Evolutionary conservation across 139 green algal species (phyloP).

Genomic region (Volvox africanus): DNA sequence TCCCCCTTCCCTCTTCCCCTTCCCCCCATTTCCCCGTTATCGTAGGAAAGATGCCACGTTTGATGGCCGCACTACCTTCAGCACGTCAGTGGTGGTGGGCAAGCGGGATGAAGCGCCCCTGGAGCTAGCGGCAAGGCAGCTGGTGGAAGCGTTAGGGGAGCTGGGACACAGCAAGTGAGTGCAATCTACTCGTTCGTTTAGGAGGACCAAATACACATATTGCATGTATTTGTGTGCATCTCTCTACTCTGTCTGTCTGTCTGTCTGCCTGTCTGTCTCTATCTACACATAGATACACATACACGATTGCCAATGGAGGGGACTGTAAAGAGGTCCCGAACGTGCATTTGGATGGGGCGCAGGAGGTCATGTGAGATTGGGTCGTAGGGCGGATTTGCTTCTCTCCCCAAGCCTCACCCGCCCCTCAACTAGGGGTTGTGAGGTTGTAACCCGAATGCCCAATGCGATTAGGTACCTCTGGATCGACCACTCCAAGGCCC

Average conservation of each 20-base stretch:
- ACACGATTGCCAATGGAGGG: background rate
- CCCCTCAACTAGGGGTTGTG: no score
- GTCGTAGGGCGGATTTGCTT: no score
- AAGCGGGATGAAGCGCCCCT: constrained; percentile 62
- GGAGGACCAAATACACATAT: background rate
- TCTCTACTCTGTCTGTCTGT: background rate
- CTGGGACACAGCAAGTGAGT: constrained; percentile 44
- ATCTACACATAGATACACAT: background rate
- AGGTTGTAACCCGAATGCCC: background rate
- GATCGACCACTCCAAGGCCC: background rate
- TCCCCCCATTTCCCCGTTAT: background rate
- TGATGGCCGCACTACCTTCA: constrained; percentile 64
- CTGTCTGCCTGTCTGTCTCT: no score
- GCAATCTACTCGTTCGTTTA: background rate
- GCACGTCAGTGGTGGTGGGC: constrained; percentile 55
- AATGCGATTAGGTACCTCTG: background rate
- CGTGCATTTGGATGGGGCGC: no score
- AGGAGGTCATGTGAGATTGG: no score
- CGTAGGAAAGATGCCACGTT: constrained; percentile 57
- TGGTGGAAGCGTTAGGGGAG: constrained; percentile 51
- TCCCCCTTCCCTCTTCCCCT: background rate
- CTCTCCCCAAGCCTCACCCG: no score
- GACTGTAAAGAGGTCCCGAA: no score
- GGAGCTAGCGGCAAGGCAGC: constrained; percentile 56
- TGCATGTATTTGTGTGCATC: no score